These are phyloP conservation scores for Aspergillus olivimuriae DNA, from an alignment of 495 filamentous ascomycete species.

Conservation along the genomic window DNA sequence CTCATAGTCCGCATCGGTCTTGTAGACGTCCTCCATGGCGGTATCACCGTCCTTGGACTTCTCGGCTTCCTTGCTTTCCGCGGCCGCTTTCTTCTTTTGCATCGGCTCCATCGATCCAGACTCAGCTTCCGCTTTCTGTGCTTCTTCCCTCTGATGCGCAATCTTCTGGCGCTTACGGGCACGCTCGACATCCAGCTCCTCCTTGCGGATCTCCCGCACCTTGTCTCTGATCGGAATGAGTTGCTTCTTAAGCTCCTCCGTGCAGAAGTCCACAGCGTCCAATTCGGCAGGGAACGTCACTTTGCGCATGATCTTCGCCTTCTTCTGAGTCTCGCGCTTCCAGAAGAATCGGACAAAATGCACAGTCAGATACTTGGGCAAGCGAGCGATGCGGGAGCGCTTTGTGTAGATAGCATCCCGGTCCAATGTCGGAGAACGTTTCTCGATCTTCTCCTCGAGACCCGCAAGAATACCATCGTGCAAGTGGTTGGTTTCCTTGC, in stretches of 20 bases:
- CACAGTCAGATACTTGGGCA: constrained; percentile 93
- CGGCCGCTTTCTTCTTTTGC: constrained; percentile 45
- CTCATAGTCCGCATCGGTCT: constrained; percentile 89
- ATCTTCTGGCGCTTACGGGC: constrained; percentile 47
- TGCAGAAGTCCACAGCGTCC: constrained; percentile 91
- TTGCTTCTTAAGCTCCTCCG: constrained; percentile 74
- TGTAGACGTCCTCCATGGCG: constrained; percentile 71
- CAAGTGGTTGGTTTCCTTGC: constrained; percentile 76
- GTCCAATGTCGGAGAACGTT: constrained; percentile 70
- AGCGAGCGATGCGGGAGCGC: constrained; percentile 74
- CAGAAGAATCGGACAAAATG: constrained; percentile 99
- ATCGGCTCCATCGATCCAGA: constrained; percentile 34
- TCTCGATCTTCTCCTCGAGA: constrained; percentile 84
- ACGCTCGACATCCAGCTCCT: constrained; percentile 84
- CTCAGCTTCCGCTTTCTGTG: constrained; percentile 38
- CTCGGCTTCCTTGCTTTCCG: constrained; percentile 45
- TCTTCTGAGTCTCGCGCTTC: constrained; percentile 90
- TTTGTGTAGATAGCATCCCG: constrained; percentile 83
- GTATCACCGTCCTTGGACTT: constrained; percentile 53
- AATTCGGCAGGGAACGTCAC: constrained; percentile 92
- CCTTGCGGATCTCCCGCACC: constrained; percentile 91
- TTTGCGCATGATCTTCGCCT: constrained; percentile 99
- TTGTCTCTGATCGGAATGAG: constrained; percentile 90
- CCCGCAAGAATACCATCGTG: constrained; percentile 78
- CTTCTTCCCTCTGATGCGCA: constrained; percentile 36